These are phyloP conservation scores for Aureobasidium sp. DNA, from an alignment of 2,329 filamentous ascomycete genomes.

Conservation along the genomic window DNA sequence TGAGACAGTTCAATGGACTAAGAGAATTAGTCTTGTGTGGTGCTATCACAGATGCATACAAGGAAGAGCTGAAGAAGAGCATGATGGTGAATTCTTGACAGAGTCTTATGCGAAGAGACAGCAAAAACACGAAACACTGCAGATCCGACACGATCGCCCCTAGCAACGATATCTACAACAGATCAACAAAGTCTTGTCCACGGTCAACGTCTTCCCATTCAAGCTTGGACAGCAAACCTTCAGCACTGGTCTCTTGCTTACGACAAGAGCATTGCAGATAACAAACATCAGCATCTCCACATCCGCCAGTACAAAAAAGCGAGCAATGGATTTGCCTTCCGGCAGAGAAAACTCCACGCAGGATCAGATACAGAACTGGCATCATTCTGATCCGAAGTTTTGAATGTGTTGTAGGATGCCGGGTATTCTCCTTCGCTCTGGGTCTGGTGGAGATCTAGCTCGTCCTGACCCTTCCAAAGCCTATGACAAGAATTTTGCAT, in stretches of 20 bases:
- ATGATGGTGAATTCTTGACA: background rate
- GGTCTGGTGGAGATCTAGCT: background rate
- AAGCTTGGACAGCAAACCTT: background rate
- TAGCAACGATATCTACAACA: background rate
- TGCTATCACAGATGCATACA: slow-evolving; percentile 32
- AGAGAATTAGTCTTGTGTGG: slow-evolving; percentile 32
- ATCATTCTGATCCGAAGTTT: background rate
- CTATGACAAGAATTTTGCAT: background rate
- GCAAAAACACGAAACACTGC: background rate
- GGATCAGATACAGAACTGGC: background rate
- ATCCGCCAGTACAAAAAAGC: background rate
- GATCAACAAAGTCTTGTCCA: background rate
- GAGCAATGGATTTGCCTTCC: background rate
- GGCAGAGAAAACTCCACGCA: background rate
- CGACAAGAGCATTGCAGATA: background rate
- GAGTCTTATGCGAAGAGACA: background rate
- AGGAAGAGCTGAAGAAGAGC: background rate
- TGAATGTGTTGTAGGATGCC: background rate
- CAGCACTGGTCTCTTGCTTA: background rate
- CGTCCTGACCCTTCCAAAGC: background rate
- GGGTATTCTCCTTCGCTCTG: background rate
- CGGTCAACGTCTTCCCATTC: background rate
- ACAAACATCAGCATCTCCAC: background rate
- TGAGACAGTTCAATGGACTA: slow-evolving; percentile 32
- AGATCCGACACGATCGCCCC: background rate